Evolutionary conservation across 73 alveolate species (phyloP).

Genomic region (Effrenium voratum): DNA sequence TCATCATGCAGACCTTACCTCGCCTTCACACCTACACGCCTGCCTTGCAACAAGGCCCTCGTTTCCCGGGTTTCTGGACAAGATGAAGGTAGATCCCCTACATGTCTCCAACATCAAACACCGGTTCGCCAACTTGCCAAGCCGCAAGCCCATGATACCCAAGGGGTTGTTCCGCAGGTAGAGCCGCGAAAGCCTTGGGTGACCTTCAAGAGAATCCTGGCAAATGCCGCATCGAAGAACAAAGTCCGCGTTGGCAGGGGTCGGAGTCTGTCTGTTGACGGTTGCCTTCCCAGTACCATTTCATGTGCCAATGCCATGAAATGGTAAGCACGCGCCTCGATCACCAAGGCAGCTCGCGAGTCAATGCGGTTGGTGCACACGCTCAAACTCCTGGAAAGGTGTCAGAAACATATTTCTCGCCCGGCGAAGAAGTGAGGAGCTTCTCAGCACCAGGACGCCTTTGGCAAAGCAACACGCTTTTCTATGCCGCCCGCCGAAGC

Average conservation of each 20-base stretch:
- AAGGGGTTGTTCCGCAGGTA: conserved; percentile 73
- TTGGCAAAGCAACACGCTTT: too few species aligned
- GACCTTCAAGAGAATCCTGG: conserved; percentile 83
- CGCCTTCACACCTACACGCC: too few species aligned
- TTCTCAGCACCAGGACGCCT: too few species aligned
- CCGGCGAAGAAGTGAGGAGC: too few species aligned
- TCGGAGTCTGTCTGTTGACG: not conserved
- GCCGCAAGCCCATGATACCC: conserved; percentile 66
- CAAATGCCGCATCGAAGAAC: not conserved
- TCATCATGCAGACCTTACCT: too few species aligned
- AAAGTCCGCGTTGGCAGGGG: not conserved
- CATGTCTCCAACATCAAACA: too few species aligned
- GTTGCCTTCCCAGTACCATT: not conserved
- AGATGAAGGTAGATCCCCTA: too few species aligned
- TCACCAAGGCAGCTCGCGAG: conserved; percentile 75
- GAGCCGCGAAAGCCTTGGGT: conserved; percentile 63
- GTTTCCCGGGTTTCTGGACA: too few species aligned
- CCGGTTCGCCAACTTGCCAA: not conserved
- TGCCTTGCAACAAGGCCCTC: too few species aligned
- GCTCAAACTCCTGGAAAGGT: conserved; percentile 35
- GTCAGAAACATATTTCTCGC: not conserved
- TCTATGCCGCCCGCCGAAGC: too few species aligned
- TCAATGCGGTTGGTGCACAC: conserved; percentile 66
- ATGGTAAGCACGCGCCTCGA: not conserved
- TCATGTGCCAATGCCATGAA: not conserved